A percentile compares a stretch with the other conserved stretches of the same genome.
phyloP scores from a whole-genome alignment of 208 protist genomes.

The Leishmania martiniquensis region DNA sequence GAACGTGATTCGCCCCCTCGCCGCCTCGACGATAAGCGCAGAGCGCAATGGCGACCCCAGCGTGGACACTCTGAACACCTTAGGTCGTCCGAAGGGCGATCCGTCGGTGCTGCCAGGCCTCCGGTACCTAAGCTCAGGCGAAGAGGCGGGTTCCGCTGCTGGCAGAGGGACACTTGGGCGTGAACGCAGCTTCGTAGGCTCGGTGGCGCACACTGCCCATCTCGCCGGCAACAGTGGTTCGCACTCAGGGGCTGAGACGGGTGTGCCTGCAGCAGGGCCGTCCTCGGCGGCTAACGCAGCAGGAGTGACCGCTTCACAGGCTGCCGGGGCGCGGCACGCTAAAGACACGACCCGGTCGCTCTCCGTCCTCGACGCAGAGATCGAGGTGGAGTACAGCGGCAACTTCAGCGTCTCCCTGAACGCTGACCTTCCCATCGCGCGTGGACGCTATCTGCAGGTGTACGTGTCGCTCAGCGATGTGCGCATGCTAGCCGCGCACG shows the following conservation, averaged over 20 bases:
- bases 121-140: not conserved
- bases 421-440: slow-evolving; percentile 71
- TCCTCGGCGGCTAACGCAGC: not conserved
- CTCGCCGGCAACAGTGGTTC: not conserved
- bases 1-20: not conserved
- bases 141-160: not conserved
- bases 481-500: slow-evolving; percentile 42
- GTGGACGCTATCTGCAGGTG: slow-evolving; percentile 74
- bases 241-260: not conserved
- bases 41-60: not conserved
- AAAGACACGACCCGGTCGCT: slow-evolving; percentile 33
- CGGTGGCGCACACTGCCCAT: slow-evolving; percentile 6
- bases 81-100: not conserved
- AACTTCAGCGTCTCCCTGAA: slow-evolving; percentile 62
- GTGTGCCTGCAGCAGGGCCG: slow-evolving; percentile 1
- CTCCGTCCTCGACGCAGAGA: slow-evolving; percentile 67
- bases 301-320: not conserved
- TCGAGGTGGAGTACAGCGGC: slow-evolving; percentile 83
- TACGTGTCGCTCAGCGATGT: slow-evolving; percentile 69
- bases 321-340: not conserved
- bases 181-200: slow-evolving; percentile 5
- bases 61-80: not conserved
- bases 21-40: not conserved
- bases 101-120: not conserved
- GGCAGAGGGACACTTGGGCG: not conserved